A percentile compares a stretch with the other conserved stretches of the same genome.
phyloP scores from a whole-genome alignment of 257 asterid species.

The Capsicum baccatum region DNA sequence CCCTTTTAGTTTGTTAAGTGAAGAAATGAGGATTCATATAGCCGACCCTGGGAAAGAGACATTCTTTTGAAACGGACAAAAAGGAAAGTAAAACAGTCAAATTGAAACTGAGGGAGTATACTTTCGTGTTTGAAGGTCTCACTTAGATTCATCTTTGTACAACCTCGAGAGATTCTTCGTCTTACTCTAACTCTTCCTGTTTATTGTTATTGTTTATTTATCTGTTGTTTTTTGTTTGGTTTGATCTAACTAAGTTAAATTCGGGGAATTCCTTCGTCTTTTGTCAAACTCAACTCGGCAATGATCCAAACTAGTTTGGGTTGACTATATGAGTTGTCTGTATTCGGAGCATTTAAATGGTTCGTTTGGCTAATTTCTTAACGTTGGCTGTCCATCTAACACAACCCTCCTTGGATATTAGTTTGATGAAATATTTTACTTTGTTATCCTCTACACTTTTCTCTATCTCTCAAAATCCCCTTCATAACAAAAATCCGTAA shows the following conservation, averaged over 20 bases:
- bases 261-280: neutral
- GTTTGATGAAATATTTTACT: too few relatives aligned
- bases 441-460: too few relatives aligned
- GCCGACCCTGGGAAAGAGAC: too few relatives aligned
- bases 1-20: too few relatives aligned
- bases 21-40: too few relatives aligned
- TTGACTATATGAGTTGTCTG: neutral
- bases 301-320: neutral
- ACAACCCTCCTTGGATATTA: neutral
- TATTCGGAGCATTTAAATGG: too few relatives aligned
- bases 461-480: too few relatives aligned
- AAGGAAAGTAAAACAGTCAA: too few relatives aligned
- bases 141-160: neutral
- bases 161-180: neutral
- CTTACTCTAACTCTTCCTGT: constrained; percentile 1
- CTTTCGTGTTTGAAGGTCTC: neutral
- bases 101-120: neutral
- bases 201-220: neutral
- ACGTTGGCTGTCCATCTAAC: neutral
- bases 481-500: too few relatives aligned
- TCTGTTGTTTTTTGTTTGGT: neutral
- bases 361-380: neutral
- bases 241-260: neutral
- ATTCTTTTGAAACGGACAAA: too few relatives aligned
- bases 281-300: neutral